These are phyloP conservation scores for Oryza rufipogon DNA, from an alignment of 176 grass and related monocot genomes.

Conservation along the genomic window DNA sequence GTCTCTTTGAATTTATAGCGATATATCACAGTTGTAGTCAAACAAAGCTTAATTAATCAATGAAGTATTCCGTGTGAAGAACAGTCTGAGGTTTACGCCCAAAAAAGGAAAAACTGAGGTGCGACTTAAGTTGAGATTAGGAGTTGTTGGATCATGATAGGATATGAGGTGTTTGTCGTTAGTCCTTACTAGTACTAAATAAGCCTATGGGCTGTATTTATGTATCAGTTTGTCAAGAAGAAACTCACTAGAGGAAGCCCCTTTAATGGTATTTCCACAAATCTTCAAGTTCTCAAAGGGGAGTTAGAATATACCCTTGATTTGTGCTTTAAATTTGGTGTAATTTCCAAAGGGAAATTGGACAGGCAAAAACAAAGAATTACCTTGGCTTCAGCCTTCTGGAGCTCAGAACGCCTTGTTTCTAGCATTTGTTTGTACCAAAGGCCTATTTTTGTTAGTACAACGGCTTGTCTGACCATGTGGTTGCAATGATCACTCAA, in stretches of 20 bases:
- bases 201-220: background rate
- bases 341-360: background rate
- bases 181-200: background rate
- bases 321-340: background rate
- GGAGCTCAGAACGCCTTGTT: conserved; percentile 71
- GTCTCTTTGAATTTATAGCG: too few species aligned
- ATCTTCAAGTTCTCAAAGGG: background rate
- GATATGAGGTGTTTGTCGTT: background rate
- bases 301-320: background rate
- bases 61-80: background rate
- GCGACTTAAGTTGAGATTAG: background rate
- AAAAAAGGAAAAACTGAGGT: background rate
- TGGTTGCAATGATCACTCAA: conserved; percentile 65
- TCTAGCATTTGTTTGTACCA: conserved; percentile 87
- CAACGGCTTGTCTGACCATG: conserved; percentile 64
- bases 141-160: background rate
- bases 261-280: background rate
- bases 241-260: background rate
- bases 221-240: background rate
- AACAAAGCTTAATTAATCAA: background rate
- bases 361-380: conserved; percentile 15
- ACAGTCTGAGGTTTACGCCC: too few species aligned
- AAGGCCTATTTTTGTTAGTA: conserved; percentile 74
- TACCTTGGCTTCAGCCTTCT: conserved; percentile 91
- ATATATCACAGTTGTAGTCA: too few species aligned